These are phyloP conservation scores for Artemisia argyi DNA, from an alignment of 129 eudicot species.

Conservation along the genomic window DNA sequence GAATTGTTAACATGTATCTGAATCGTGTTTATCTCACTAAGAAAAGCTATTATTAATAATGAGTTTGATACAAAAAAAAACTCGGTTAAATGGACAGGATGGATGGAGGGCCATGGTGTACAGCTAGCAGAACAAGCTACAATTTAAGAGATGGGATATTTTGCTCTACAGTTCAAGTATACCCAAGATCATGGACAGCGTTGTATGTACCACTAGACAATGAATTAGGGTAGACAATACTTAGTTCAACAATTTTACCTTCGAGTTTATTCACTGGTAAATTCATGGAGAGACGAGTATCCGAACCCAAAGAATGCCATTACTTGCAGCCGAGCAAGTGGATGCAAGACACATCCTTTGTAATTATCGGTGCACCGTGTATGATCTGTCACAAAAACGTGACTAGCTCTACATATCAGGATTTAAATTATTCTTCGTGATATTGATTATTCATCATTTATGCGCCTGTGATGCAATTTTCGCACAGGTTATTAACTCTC, in stretches of 20 bases:
- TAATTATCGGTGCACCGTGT: slow-evolving; percentile 19
- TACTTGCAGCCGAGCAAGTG: slow-evolving; percentile 79
- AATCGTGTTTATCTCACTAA: too few relatives aligned
- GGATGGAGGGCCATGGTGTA: slow-evolving; percentile 91
- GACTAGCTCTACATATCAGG: slow-evolving; percentile 42
- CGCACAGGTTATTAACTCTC: too few relatives aligned
- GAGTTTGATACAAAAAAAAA: background rate
- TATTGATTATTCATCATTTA: background rate
- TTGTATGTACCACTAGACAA: slow-evolving; percentile 82
- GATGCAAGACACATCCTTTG: slow-evolving; percentile 71
- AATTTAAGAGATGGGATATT: slow-evolving; percentile 78
- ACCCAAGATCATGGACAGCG: slow-evolving; percentile 91
- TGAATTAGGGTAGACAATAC: slow-evolving; percentile 85
- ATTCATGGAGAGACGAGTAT: slow-evolving; percentile 74
- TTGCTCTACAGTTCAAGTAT: slow-evolving; percentile 77
- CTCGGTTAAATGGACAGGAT: slow-evolving; percentile 44
- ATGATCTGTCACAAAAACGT: slow-evolving; percentile 72
- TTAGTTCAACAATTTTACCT: slow-evolving; percentile 87
- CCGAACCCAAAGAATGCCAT: slow-evolving; percentile 89
- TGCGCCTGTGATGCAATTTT: too few relatives aligned
- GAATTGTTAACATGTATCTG: too few relatives aligned
- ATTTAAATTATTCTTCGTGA: slow-evolving; percentile 1
- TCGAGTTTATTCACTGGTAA: slow-evolving; percentile 72
- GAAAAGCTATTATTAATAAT: too few relatives aligned
- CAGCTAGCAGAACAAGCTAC: slow-evolving; percentile 61